phyloP scores from a whole-genome alignment of 176 grass and related monocot species.

The Avena eriantha region DNA sequence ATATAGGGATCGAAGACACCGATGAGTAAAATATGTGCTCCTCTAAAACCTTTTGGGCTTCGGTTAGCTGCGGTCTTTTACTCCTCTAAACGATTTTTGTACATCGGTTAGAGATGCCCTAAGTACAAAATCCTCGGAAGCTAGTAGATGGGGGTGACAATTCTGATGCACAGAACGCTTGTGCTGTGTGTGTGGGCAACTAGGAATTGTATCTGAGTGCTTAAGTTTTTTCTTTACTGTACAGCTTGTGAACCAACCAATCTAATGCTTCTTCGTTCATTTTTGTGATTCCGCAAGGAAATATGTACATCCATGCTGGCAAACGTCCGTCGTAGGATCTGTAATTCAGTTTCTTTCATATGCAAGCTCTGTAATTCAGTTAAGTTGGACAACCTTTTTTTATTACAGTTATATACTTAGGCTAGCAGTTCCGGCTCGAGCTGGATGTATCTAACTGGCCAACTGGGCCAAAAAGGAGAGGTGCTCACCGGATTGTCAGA shows the following conservation, averaged over 20 bases:
- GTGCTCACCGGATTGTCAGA: neutral
- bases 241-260: conserved; percentile 35
- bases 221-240: conserved; percentile 16
- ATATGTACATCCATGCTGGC: neutral
- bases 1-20: too few relatives aligned
- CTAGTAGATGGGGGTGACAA: conserved; percentile 10
- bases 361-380: neutral
- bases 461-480: neutral
- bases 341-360: neutral
- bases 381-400: too few relatives aligned
- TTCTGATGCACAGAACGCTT: conserved; percentile 25
- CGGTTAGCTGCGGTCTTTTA: too few relatives aligned
- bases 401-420: neutral
- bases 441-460: neutral
- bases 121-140: conserved; percentile 21
- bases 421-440: neutral
- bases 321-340: neutral
- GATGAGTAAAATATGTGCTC: too few relatives aligned
- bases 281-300: conserved; percentile 3
- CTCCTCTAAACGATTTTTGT: too few relatives aligned
- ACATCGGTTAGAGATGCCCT: too few relatives aligned
- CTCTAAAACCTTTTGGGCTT: too few relatives aligned
- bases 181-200: conserved; percentile 1
- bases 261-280: neutral
- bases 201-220: conserved; percentile 35